Evolutionary conservation across 352 stramenopile genomes (phyloP).

Genomic region (Salisapilia sapeloensis): DNA sequence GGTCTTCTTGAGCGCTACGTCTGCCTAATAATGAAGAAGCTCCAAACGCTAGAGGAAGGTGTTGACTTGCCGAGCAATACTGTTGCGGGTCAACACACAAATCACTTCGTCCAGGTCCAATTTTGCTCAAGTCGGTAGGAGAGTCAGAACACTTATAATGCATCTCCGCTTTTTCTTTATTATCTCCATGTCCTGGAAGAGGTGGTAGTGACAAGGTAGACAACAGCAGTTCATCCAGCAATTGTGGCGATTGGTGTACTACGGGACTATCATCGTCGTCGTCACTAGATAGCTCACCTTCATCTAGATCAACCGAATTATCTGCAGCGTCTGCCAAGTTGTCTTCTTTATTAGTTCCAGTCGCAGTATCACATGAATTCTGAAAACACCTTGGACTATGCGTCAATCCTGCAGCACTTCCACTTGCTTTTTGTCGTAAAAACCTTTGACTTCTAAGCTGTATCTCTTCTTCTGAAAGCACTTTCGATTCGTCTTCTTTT

Average conservation of each 20-base stretch:
- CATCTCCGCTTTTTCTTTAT: not conserved
- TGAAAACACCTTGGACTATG: constrained; percentile 4
- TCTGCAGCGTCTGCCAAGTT: constrained; percentile 1
- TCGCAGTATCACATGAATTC: constrained; percentile 3
- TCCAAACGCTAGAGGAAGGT: constrained; percentile 16
- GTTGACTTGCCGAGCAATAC: constrained; percentile 19
- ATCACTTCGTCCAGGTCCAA: not conserved
- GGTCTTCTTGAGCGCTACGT: constrained; percentile 61
- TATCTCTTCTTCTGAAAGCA: constrained; percentile 42
- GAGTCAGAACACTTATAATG: not conserved
- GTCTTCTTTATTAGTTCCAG: not conserved
- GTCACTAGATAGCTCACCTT: constrained; percentile 20
- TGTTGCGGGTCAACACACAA: constrained; percentile 7
- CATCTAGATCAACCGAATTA: constrained; percentile 13
- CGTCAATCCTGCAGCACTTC: constrained; percentile 2
- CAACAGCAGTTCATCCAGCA: constrained; percentile 52
- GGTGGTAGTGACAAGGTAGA: constrained; percentile 61
- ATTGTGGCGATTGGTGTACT: constrained; percentile 28
- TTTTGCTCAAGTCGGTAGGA: not conserved
- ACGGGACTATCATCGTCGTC: constrained; percentile 41
- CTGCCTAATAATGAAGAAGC: constrained; percentile 39
- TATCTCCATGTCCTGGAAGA: constrained; percentile 15
- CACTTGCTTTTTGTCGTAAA: constrained; percentile 34
- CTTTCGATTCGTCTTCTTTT: too few relatives aligned
- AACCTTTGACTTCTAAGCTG: constrained; percentile 42